Conservation (phyloP, 768 basidiomycete species). For the Panus rudis region DNA sequence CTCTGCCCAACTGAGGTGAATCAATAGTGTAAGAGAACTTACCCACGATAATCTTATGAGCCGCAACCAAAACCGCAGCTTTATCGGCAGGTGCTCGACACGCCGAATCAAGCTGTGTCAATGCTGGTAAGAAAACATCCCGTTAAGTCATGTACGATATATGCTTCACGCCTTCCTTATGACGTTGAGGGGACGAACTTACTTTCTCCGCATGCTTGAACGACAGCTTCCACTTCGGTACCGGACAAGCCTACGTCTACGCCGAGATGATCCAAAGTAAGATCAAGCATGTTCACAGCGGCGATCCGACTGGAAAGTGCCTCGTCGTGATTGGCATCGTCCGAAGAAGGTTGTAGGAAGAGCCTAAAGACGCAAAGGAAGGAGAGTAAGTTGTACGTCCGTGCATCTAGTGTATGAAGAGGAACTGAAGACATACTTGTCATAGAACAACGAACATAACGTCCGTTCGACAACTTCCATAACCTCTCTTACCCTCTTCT, state of each 20-base stretch:
- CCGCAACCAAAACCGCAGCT: slow-evolving; percentile 69
- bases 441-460: slow-evolving; percentile 74
- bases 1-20: not conserved
- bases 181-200: no score
- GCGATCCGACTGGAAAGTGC: slow-evolving; percentile 84
- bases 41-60: slow-evolving; percentile 87
- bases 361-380: slow-evolving; percentile 37
- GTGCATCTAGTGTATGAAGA: not conserved
- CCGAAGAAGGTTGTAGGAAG: slow-evolving; percentile 67
- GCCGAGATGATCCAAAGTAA: slow-evolving; percentile 84
- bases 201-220: slow-evolving; percentile 76
- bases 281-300: slow-evolving; percentile 85
- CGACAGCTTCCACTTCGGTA: slow-evolving; percentile 51
- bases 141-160: slow-evolving; percentile 16
- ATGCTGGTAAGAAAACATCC: slow-evolving; percentile 31
- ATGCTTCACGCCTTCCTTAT: no score
- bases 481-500: slow-evolving; percentile 47
- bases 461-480: slow-evolving; percentile 71
- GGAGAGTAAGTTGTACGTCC: not conserved
- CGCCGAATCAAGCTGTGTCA: slow-evolving; percentile 42
- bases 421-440: slow-evolving; percentile 45
- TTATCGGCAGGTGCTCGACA: slow-evolving; percentile 70
- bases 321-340: slow-evolving; percentile 84
- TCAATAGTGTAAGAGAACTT: slow-evolving; percentile 18
- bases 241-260: slow-evolving; percentile 58